A percentile compares a stretch with the other conserved stretches of the same genome.
Evolutionary conservation across 768 basidiomycete species (phyloP).

Genomic region (Pulveroboletus ravenelii): DNA sequence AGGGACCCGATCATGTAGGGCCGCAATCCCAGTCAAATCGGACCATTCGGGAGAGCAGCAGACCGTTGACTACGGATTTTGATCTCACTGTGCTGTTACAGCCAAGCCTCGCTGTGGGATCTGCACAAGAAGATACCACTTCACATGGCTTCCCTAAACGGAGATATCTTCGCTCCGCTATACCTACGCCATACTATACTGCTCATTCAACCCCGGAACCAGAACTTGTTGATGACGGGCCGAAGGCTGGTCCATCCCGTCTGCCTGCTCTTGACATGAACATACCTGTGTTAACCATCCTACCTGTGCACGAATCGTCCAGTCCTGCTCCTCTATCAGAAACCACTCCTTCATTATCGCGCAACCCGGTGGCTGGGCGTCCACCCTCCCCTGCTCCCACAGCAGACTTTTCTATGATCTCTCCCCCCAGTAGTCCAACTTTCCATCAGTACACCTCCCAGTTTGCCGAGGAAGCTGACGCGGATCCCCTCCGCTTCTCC

Average conservation of each 20-base stretch:
- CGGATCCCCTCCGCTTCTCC: conserved; percentile 22
- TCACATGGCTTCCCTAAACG: conserved; percentile 12
- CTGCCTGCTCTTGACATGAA: conserved; percentile 22
- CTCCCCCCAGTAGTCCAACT: conserved; percentile 36
- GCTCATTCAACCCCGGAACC: conserved; percentile 31
- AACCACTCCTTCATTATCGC: conserved; percentile 22
- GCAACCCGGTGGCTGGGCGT: conserved; percentile 18
- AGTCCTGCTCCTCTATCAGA: conserved; percentile 26
- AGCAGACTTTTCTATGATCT: conserved; percentile 45
- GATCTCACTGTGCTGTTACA: conserved; percentile 20
- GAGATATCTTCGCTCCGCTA: conserved; percentile 17
- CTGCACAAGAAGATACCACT: conserved; percentile 6
- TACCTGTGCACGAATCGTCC: conserved; percentile 15
- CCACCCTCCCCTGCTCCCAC: conserved; percentile 43
- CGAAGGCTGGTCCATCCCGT: conserved; percentile 26
- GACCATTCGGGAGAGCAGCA: conserved; percentile 1
- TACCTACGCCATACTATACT: conserved; percentile 31
- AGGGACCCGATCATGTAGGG: conserved; percentile 1
- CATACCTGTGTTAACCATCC: conserved; percentile 3
- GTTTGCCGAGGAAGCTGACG: conserved; percentile 14
- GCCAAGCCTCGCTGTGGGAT: conserved; percentile 9
- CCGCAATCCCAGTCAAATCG: conserved; percentile 1
- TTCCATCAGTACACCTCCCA: conserved; percentile 31
- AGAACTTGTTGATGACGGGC: conserved; percentile 9
- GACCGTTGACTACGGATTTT: conserved; percentile 16